Evolutionary conservation across 139 green algal genomes (phyloP), one percentile per base, ranked within the genome.

Genomic region (Chlorella ohadii): DNA sequence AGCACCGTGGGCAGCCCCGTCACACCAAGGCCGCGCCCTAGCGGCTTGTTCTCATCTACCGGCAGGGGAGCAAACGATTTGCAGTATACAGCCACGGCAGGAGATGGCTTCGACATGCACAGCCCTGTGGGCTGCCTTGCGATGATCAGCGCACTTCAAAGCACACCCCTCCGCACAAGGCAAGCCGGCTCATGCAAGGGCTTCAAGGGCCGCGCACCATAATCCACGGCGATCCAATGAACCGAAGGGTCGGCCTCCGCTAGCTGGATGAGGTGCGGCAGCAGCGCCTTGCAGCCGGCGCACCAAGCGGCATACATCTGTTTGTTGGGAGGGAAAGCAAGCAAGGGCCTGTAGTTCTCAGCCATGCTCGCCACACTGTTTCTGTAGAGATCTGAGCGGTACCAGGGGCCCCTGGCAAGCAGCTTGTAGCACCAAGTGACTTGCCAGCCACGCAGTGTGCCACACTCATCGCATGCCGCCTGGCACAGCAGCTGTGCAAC

Each of bases 1-100:
- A 97, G 94, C 82, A 99, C 98, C 87, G 87, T 98, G 2, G 96
- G 96, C 79, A 99, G 91, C 68, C 98, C 94, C 88, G 96, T 96
- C 59, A 98, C 86, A 39, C 91, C 93, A 5, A 98, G 84, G 4
- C 90, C 88, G 72, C 93, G 94, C 84, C 87, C 94, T 56, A 98
- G 90, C 12, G 88, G 39, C 67, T 94, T 95, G 91, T 98, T 98
- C 36, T 93, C 92, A 63, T 98, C 96, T 57, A 28, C 71, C 33
- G 22, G 64, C n/a, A 22, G 6, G 64, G n/a, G 16, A 68, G 95
- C 97, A 76, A 95, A 59, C 12, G 15, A 22, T 59, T 9, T 4
- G 51, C 15, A 22, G 12, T 22, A 23, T 59, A 11, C 11, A 11
- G 7, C 44, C 6, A 55, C 44, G 11, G 7, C 63, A 16, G 25